Conservation (phyloP, 2,329 filamentous ascomycete species). For the Amylocarpus encephaloides region DNA sequence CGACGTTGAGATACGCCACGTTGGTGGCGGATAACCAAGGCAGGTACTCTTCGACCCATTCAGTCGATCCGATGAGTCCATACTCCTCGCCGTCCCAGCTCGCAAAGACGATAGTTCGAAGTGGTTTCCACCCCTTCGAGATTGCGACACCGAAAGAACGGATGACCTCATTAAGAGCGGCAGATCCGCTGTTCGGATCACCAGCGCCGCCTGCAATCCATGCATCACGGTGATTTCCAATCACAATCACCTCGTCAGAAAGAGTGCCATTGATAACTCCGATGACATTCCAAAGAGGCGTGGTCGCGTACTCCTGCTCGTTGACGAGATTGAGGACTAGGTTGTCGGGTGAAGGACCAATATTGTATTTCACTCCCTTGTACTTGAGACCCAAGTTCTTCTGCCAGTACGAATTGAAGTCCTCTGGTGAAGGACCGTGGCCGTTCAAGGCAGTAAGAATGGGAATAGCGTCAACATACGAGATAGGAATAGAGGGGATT, state of each 20-base stretch:
- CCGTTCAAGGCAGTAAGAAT: conserved; percentile 88
- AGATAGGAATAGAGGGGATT: conserved; percentile 89
- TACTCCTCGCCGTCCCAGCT: conserved; percentile 72
- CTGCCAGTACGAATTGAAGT: conserved; percentile 64
- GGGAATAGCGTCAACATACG: conserved; percentile 78
- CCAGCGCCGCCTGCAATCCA: conserved; percentile 82
- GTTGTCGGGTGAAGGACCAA: conserved; percentile 61
- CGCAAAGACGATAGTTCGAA: conserved; percentile 86
- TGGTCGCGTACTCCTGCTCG: conserved; percentile 74
- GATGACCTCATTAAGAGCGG: conserved; percentile 71
- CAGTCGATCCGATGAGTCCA: conserved; percentile 71
- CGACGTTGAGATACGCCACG: conserved; percentile 73
- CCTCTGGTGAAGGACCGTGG: conserved; percentile 69
- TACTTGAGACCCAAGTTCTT: conserved; percentile 55
- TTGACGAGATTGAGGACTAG: conserved; percentile 69
- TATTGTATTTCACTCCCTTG: conserved; percentile 63
- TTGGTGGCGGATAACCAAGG: conserved; percentile 67
- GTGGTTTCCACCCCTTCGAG: conserved; percentile 71
- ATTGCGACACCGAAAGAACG: conserved; percentile 67
- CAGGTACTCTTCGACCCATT: conserved; percentile 80
- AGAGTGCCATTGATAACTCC: conserved; percentile 86
- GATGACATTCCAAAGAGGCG: conserved; percentile 85
- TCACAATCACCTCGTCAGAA: conserved; percentile 78
- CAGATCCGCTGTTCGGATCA: conserved; percentile 78
- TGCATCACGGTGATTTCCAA: conserved; percentile 90